A percentile compares a stretch with the other conserved stretches of the same genome.
phyloP scores from a whole-genome alignment of 345 rosid genomes.

The Limnanthes douglasii region DNA sequence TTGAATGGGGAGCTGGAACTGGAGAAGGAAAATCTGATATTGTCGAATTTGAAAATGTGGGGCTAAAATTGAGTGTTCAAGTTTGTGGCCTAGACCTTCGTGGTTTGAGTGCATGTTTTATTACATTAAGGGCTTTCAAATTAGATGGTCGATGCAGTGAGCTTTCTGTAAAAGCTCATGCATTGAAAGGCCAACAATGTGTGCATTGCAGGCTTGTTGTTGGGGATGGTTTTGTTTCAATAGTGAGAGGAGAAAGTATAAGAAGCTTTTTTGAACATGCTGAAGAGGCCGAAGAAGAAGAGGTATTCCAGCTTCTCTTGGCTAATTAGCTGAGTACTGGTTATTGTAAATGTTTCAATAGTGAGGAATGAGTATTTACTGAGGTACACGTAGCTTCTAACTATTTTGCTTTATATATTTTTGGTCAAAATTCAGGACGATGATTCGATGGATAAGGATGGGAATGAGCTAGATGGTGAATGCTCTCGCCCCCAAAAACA shows the following conservation, averaged over 20 bases:
- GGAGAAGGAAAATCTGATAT: conserved; percentile 84
- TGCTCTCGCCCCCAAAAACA: conserved; percentile 98
- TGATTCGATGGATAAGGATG: conserved; percentile 86
- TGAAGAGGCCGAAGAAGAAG: conserved; percentile 96
- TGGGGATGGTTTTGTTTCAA: conserved; percentile 84
- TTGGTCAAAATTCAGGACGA: conserved; percentile 52
- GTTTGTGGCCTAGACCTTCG: conserved; percentile 60
- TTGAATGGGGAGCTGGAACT: conserved; percentile 95
- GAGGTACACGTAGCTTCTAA: background rate
- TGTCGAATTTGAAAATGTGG: conserved; percentile 73
- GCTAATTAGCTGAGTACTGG: conserved; percentile 6
- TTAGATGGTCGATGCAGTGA: conserved; percentile 70
- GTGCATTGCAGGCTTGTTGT: conserved; percentile 87
- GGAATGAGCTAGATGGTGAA: conserved; percentile 93
- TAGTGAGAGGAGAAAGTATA: conserved; percentile 73
- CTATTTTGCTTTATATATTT: background rate
- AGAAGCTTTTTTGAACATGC: conserved; percentile 87
- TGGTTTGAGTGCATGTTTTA: conserved; percentile 51
- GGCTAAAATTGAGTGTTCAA: conserved; percentile 44
- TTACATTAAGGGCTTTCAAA: conserved; percentile 79
- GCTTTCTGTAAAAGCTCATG: conserved; percentile 81
- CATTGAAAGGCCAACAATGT: conserved; percentile 68
- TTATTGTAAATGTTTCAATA: too few species aligned
- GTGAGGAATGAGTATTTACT: background rate
- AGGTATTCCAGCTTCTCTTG: conserved; percentile 31